Percentiles rank a stretch among this genome's conserved stretches.
These are phyloP conservation scores for Debaryomycetaceae sp. DNA, from an alignment of 1,139 yeast species.

Conservation along the genomic window DNA sequence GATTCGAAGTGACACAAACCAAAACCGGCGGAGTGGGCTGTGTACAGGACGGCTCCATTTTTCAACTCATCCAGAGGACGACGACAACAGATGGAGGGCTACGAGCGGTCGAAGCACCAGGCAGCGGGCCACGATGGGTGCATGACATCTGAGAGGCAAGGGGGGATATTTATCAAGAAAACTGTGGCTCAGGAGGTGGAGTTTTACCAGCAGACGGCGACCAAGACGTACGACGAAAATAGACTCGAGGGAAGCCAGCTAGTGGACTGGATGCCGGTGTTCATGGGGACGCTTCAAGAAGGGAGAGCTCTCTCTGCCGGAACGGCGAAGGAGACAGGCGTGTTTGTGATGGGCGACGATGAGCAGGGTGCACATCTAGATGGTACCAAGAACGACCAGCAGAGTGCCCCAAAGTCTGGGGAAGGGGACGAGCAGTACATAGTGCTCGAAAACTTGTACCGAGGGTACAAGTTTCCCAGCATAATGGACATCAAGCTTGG, in stretches of 20 bases:
- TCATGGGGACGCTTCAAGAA: constrained; percentile 33
- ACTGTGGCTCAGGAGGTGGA: constrained; percentile 61
- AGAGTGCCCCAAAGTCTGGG: constrained; percentile 1
- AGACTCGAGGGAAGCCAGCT: constrained; percentile 35
- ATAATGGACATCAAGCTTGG: constrained; percentile 86
- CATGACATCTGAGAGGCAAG: constrained; percentile 51
- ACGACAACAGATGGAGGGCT: constrained; percentile 1
- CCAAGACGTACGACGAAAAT: constrained; percentile 16
- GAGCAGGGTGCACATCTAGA: constrained; percentile 1
- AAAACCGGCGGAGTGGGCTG: background rate
- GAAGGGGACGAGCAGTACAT: constrained; percentile 30
- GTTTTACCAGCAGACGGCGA: constrained; percentile 53
- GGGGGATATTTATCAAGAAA: constrained; percentile 69
- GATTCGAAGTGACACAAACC: background rate
- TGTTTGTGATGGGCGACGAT: constrained; percentile 1
- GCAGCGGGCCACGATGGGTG: constrained; percentile 96
- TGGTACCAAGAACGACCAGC: background rate
- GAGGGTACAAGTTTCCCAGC: constrained; percentile 64
- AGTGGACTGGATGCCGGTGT: constrained; percentile 52
- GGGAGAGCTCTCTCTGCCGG: constrained; percentile 18
- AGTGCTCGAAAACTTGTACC: constrained; percentile 71
- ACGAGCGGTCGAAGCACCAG: constrained; percentile 29
- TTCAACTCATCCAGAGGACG: background rate
- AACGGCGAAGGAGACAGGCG: constrained; percentile 3
- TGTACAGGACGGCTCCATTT: background rate